Conservation (phyloP, 305 asterid genomes). For the Fraxinus sp. region DNA sequence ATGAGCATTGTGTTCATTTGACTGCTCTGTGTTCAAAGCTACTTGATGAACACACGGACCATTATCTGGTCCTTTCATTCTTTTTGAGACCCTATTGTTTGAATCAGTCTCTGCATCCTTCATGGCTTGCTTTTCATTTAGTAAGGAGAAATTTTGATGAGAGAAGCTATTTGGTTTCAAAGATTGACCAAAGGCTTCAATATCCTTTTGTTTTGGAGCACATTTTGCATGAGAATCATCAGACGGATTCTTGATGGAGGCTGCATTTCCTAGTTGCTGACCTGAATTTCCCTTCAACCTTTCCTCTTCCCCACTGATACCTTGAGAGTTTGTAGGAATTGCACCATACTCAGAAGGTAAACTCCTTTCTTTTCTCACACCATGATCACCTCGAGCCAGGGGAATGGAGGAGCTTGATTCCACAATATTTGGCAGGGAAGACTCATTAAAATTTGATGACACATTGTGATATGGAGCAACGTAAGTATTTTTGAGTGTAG, state of each 20-base stretch:
- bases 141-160: constrained; percentile 40
- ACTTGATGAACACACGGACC: constrained; percentile 36
- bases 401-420: constrained; percentile 50
- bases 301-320: constrained; percentile 39
- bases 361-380: constrained; percentile 30
- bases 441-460: constrained; percentile 37
- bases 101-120: constrained; percentile 55
- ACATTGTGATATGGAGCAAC: constrained; percentile 36
- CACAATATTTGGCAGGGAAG: constrained; percentile 46
- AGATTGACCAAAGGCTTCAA: constrained; percentile 72
- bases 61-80: constrained; percentile 48
- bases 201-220: constrained; percentile 49
- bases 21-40: constrained; percentile 31
- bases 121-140: constrained; percentile 38
- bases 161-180: constrained; percentile 54
- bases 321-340: constrained; percentile 33
- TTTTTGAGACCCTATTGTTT: constrained; percentile 45
- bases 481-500: constrained; percentile 38
- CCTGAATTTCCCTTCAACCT: constrained; percentile 40
- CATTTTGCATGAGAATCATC: constrained; percentile 55
- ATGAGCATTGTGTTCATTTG: constrained; percentile 32
- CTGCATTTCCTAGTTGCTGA: constrained; percentile 40
- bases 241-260: constrained; percentile 27
- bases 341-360: constrained; percentile 30
- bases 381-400: constrained; percentile 36